Evolutionary conservation across 352 stramenopile genomes (phyloP).

Genomic region (Pythium aristosporum): DNA sequence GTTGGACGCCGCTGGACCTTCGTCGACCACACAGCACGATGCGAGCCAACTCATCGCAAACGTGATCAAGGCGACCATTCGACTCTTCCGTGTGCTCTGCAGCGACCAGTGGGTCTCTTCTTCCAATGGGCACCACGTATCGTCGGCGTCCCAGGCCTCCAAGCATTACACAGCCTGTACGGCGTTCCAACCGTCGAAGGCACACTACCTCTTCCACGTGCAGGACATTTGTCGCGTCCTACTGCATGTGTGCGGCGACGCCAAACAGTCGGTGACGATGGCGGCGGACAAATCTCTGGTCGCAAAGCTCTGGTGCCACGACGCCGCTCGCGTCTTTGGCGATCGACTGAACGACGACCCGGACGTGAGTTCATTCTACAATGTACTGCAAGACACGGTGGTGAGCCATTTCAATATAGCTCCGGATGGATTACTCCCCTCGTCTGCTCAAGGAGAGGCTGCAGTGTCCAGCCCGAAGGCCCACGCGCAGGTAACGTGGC

Average conservation of each 20-base stretch:
- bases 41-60: slow-evolving; percentile 33
- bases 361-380: slow-evolving; percentile 44
- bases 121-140: slow-evolving; percentile 6
- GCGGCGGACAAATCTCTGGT: slow-evolving; percentile 47
- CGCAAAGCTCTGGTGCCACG: slow-evolving; percentile 73
- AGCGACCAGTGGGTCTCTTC: slow-evolving; percentile 32
- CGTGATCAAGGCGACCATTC: slow-evolving; percentile 57
- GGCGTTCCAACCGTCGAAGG: slow-evolving; percentile 36
- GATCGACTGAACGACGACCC: slow-evolving; percentile 43
- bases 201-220: slow-evolving; percentile 52
- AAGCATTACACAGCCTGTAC: slow-evolving; percentile 12
- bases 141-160: not conserved
- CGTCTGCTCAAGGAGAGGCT: not conserved
- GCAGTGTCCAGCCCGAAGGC: not conserved
- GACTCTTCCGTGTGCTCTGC: slow-evolving; percentile 45
- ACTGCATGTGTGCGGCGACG: slow-evolving; percentile 41
- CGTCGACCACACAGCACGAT: slow-evolving; percentile 36
- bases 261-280: slow-evolving; percentile 30
- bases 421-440: slow-evolving; percentile 39
- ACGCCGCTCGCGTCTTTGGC: slow-evolving; percentile 49
- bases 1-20: slow-evolving; percentile 4
- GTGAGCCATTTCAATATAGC: slow-evolving; percentile 43
- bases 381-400: slow-evolving; percentile 45
- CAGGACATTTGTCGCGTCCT: slow-evolving; percentile 48
- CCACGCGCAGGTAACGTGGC: slow-evolving; percentile 29